A percentile compares a stretch with the other conserved stretches of the same genome.
phyloP scores from a whole-genome alignment of 2,329 filamentous ascomycete genomes.

The Penicillium aurantiogriseum region DNA sequence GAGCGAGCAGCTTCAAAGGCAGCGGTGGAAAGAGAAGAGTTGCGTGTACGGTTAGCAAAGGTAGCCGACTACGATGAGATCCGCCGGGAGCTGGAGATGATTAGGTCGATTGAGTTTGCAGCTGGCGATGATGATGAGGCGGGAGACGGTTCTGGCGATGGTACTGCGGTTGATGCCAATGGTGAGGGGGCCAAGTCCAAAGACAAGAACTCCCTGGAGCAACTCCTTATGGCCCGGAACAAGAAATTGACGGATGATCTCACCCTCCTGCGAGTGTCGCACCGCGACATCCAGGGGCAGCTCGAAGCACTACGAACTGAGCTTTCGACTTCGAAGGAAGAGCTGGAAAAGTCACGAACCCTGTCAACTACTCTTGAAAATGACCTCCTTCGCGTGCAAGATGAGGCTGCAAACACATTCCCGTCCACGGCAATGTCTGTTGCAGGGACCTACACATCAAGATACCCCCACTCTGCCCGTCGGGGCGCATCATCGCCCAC shows the following conservation, averaged over 20 bases:
- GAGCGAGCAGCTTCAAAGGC: slow-evolving; percentile 75
- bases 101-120: slow-evolving; percentile 94
- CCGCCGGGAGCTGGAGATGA: slow-evolving; percentile 90
- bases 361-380: slow-evolving; percentile 89
- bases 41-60: slow-evolving; percentile 79
- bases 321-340: slow-evolving; percentile 75
- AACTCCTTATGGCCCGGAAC: slow-evolving; percentile 85
- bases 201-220: slow-evolving; percentile 76
- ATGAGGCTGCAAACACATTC: slow-evolving; percentile 78
- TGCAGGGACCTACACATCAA: slow-evolving; percentile 83
- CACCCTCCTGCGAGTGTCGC: slow-evolving; percentile 86
- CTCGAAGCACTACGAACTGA: slow-evolving; percentile 80
- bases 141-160: slow-evolving; percentile 44
- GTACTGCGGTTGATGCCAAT: slow-evolving; percentile 39
- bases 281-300: slow-evolving; percentile 82
- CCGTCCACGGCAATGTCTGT: slow-evolving; percentile 84
- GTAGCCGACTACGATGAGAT: slow-evolving; percentile 95
- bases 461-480: slow-evolving; percentile 70
- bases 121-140: slow-evolving; percentile 70
- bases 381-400: slow-evolving; percentile 83
- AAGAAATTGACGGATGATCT: slow-evolving; percentile 95
- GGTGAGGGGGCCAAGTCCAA: slow-evolving; percentile 57
- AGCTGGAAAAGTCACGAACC: slow-evolving; percentile 79
- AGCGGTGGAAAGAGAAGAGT: slow-evolving; percentile 74
- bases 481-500: slow-evolving; percentile 78